Percentiles rank a stretch among this genome's conserved stretches.
Evolutionary conservation across 495 filamentous ascomycete species (phyloP).

Genomic region (Tuber borchii): DNA sequence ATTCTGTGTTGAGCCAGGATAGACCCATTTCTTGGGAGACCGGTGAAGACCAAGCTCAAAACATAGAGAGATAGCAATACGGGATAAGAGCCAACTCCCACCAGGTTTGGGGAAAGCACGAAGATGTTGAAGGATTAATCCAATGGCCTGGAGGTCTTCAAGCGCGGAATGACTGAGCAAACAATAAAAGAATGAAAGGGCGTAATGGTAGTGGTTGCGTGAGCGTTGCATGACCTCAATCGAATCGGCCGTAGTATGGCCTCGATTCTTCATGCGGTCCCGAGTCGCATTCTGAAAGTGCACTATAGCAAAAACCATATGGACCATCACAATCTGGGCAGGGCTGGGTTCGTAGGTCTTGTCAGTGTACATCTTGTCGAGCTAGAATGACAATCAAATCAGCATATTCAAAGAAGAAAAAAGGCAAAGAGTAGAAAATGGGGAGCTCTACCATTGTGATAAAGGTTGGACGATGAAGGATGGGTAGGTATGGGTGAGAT

Average conservation of each 20-base stretch:
- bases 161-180: slow-evolving; percentile 55
- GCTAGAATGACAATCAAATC: slow-evolving; percentile 43
- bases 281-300: slow-evolving; percentile 64
- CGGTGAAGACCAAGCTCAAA: slow-evolving; percentile 68
- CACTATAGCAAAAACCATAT: slow-evolving; percentile 72
- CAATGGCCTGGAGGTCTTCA: slow-evolving; percentile 62
- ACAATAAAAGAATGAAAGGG: slow-evolving; percentile 59
- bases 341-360: slow-evolving; percentile 53
- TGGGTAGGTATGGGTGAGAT: slow-evolving; percentile 63
- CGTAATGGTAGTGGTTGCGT: slow-evolving; percentile 69
- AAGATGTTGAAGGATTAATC: slow-evolving; percentile 61
- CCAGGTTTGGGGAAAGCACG: slow-evolving; percentile 74
- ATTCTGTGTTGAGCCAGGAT: slow-evolving; percentile 50
- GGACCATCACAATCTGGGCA: slow-evolving; percentile 62
- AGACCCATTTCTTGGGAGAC: slow-evolving; percentile 55
- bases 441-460: slow-evolving; percentile 52
- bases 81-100: slow-evolving; percentile 58
- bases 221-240: slow-evolving; percentile 49
- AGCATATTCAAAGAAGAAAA: slow-evolving; percentile 9
- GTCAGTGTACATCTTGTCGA: slow-evolving; percentile 59
- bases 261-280: slow-evolving; percentile 49
- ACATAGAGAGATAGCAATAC: slow-evolving; percentile 56
- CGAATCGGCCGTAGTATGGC: slow-evolving; percentile 42
- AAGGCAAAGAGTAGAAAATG: slow-evolving; percentile 17
- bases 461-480: slow-evolving; percentile 66